Percentiles rank a stretch among this genome's conserved stretches.
phyloP scores from a whole-genome alignment of 352 stramenopile genomes.

The Phytophthora palmivora region DNA sequence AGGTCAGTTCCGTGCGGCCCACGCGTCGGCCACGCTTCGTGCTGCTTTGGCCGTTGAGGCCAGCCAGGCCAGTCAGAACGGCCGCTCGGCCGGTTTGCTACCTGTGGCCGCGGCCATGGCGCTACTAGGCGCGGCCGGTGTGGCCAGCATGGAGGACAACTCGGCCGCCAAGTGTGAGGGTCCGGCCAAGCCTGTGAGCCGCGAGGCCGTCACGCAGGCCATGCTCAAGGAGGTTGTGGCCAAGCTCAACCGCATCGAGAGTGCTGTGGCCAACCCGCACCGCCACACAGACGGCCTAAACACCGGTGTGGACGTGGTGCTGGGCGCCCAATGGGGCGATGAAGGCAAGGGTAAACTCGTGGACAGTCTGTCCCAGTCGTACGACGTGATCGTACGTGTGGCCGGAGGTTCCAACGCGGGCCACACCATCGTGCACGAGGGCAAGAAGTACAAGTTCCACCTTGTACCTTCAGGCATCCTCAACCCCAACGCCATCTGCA shows the following conservation, averaged over 20 bases:
- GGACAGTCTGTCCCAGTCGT: slow-evolving; percentile 93
- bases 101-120: slow-evolving; percentile 31
- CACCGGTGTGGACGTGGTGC: slow-evolving; percentile 91
- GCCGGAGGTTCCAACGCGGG: slow-evolving; percentile 98
- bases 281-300: slow-evolving; percentile 73
- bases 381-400: slow-evolving; percentile 97
- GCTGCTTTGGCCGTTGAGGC: slow-evolving; percentile 53
- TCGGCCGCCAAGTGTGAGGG: slow-evolving; percentile 41
- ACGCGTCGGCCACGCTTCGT: slow-evolving; percentile 48
- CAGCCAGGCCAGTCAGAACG: slow-evolving; percentile 36
- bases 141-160: slow-evolving; percentile 30
- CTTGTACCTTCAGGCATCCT: slow-evolving; percentile 98
- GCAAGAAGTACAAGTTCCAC: slow-evolving; percentile 99
- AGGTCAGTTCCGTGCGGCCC: slow-evolving; percentile 36
- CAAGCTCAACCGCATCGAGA: slow-evolving; percentile 90
- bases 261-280: slow-evolving; percentile 83
- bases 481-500: slow-evolving; percentile 94
- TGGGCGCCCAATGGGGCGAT: slow-evolving; percentile 98
- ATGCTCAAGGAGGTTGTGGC: slow-evolving; percentile 86
- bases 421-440: slow-evolving; percentile 98
- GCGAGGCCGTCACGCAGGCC: slow-evolving; percentile 60
- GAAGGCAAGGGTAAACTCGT: slow-evolving; percentile 99
- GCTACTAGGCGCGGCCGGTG: slow-evolving; percentile 40
- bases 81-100: slow-evolving; percentile 27
- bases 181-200: slow-evolving; percentile 45